Percentiles rank a stretch among this genome's conserved stretches.
These are phyloP conservation scores for Retiboletus flavoniger DNA, from an alignment of 1,284 basidiomycete genomes.

Conservation along the genomic window DNA sequence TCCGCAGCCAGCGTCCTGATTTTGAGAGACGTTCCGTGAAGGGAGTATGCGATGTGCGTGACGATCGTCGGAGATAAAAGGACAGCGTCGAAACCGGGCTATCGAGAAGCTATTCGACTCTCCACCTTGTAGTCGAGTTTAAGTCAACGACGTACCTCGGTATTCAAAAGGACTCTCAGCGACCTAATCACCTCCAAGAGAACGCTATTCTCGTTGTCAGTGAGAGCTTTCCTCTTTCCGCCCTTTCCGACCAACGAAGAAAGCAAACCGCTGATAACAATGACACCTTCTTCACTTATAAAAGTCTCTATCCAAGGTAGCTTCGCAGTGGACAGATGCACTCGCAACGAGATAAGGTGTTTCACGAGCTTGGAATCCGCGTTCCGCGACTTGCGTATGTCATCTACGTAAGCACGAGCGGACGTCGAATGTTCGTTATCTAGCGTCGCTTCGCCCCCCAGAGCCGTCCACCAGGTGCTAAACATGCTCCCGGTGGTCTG, in stretches of 20 bases:
- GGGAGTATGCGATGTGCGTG: slow-evolving; percentile 70
- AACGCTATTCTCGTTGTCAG: slow-evolving; percentile 66
- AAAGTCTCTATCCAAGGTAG: slow-evolving; percentile 80
- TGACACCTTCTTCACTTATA: slow-evolving; percentile 67
- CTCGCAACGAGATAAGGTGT: slow-evolving; percentile 80
- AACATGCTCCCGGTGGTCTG: slow-evolving; percentile 75
- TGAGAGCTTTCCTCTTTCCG: slow-evolving; percentile 56
- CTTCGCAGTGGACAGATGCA: slow-evolving; percentile 82
- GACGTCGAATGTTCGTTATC: slow-evolving; percentile 45
- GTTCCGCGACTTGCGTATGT: slow-evolving; percentile 51
- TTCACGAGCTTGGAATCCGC: slow-evolving; percentile 67
- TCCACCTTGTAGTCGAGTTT: neutral
- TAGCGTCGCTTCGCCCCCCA: slow-evolving; percentile 51
- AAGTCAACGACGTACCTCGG: slow-evolving; percentile 56
- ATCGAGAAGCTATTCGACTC: slow-evolving; percentile 6
- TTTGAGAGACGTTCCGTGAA: slow-evolving; percentile 69
- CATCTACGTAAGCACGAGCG: slow-evolving; percentile 61
- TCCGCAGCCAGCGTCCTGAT: slow-evolving; percentile 73
- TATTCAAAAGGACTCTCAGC: slow-evolving; percentile 81
- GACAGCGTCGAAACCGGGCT: slow-evolving; percentile 75
- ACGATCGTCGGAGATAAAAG: slow-evolving; percentile 66
- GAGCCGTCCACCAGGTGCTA: slow-evolving; percentile 69
- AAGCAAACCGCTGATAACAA: slow-evolving; percentile 58
- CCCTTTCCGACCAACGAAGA: slow-evolving; percentile 60
- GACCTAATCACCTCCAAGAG: slow-evolving; percentile 78